Percentiles rank a stretch among this genome's conserved stretches.
These are phyloP conservation scores for Trametes gibbosa DNA, from an alignment of 768 basidiomycete species.

Conservation along the genomic window DNA sequence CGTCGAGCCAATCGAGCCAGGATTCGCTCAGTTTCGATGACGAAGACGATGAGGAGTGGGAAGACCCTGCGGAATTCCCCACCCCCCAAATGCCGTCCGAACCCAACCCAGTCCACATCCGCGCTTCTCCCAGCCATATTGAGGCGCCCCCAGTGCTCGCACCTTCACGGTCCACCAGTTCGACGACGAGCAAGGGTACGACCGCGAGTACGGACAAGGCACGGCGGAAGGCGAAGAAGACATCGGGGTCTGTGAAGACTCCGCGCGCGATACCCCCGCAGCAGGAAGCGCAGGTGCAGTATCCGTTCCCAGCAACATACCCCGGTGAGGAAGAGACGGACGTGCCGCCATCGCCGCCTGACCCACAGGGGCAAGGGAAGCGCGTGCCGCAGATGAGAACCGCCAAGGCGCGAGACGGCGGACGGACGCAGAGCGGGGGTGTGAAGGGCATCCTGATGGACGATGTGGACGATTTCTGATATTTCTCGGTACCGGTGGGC, in stretches of 20 bases:
- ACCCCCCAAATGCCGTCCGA: constrained; percentile 17
- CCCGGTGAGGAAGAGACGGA: constrained; percentile 23
- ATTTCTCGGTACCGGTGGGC: neutral
- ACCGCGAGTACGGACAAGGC: constrained; percentile 25
- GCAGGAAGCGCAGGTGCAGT: constrained; percentile 38
- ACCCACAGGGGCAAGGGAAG: constrained; percentile 20
- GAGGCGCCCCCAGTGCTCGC: constrained; percentile 12
- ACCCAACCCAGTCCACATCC: neutral
- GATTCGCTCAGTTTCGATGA: constrained; percentile 38
- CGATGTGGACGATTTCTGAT: constrained; percentile 32
- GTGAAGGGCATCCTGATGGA: constrained; percentile 64
- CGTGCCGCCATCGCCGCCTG: constrained; percentile 18
- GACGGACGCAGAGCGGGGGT: constrained; percentile 84
- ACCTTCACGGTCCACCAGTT: constrained; percentile 21
- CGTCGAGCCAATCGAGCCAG: constrained; percentile 24
- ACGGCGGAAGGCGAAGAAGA: constrained; percentile 38
- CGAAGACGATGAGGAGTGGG: constrained; percentile 57
- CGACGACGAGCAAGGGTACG: constrained; percentile 18
- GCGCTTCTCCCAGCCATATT: neutral
- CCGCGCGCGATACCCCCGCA: constrained; percentile 5
- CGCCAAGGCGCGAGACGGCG: constrained; percentile 73
- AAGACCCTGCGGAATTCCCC: constrained; percentile 46
- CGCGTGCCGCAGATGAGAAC: constrained; percentile 62
- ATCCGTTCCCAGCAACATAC: constrained; percentile 60
- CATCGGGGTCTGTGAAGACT: constrained; percentile 15